Base-by-base conservation (phyloP, 768 basidiomycete species). In the Boletus insuetus region DNA sequence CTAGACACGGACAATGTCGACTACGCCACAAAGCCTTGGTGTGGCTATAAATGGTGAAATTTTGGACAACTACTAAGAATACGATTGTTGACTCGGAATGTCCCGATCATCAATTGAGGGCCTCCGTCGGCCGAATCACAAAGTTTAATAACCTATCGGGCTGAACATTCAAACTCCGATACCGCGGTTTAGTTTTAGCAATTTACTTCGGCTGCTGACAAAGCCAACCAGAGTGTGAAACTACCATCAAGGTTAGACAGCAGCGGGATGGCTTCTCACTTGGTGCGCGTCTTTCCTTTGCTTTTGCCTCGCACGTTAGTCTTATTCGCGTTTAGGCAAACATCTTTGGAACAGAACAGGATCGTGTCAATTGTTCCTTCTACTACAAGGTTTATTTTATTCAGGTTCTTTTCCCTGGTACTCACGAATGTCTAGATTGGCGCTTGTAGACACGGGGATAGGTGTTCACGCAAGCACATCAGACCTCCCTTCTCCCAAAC, bases 391-490 rank as follows among this genome's bases (percentile, higher is more conserved):
- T 90, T 58, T 34, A 82, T 71, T 58, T 12, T 2, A 3, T 19
- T 10, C 48, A 19, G 19, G 8, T 9, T 17, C 44, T 46, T 17
- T 42, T 52, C 49, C n/a, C 53, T 24, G 46, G 16, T 13, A 16
- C 46, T 64, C 8, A 58, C 46, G 5, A 22, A 54, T 56, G 47
- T 47, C 37, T 54, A 95, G 90, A 99, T 99, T 77, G 97, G 97
- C 55, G 97, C 97, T 45, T 99, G 97, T 74, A 82, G 97, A 51
- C 97, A 99, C 73, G 97, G 97, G 34, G 97, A 99, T 66, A 84
- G 97, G 54, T 99, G 97, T 74, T 98, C 97, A 4, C 83, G 96
- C 65, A 98, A 98, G 72, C 97, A 99, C 73, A 98, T 98, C 74
- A 88, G 90, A 69, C 96, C 96, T 3, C 93, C 95, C 4, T 98